Base-by-base conservation (phyloP, 1,139 yeast genomes). In the Saccharomyces pastorianus region DNA sequence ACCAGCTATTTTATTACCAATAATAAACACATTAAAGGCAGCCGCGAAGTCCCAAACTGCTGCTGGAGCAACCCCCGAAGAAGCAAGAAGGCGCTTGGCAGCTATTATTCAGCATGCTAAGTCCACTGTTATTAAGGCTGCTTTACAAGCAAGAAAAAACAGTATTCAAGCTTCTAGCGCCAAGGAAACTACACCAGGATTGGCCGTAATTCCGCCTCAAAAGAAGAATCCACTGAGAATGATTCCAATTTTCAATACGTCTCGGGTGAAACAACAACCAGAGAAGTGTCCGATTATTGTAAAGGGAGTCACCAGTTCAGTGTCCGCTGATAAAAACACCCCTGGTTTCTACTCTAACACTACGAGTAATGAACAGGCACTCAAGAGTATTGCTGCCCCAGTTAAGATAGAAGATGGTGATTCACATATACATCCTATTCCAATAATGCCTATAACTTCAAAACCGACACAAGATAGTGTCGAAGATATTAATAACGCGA, bases 71-170 rank as follows among this genome's bases (percentile, higher is more conserved):
- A 61, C 69, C 6, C 64, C 69, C 1, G 70, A 67, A 50, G 68
- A 67, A 42, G 63, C 69, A 6, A 60, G 66, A 4, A 61, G 54
- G 50, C 69, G 66, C 51, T 51, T 68, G 34, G 59, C 64, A 51
- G 58, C 64, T n/a, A 66, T 68, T 63, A 74, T 57, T 62, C 64
- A 66, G 42, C 67, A 65, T 38, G 66, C 71, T 3, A 66, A 67
- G 49, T 57, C 81, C 52, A 78, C 88, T 0, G 83, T 84, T 47
- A 88, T 88, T 0, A 85, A 84, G 59, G 80, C 88, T 0, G 70
- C 84, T 58, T 86, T 86, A 0, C 64, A 77, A 51, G 82, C 83
- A 53, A 71, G 87, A 47, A 57, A 57, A 29, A 59, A 54, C 47
- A 50, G 52, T 9, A 17, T 46, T 4, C 53, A 55, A 27, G 57